Evolutionary conservation across 805 yeast species (phyloP).

Genomic region (Schwanniomyces occidentalis): DNA sequence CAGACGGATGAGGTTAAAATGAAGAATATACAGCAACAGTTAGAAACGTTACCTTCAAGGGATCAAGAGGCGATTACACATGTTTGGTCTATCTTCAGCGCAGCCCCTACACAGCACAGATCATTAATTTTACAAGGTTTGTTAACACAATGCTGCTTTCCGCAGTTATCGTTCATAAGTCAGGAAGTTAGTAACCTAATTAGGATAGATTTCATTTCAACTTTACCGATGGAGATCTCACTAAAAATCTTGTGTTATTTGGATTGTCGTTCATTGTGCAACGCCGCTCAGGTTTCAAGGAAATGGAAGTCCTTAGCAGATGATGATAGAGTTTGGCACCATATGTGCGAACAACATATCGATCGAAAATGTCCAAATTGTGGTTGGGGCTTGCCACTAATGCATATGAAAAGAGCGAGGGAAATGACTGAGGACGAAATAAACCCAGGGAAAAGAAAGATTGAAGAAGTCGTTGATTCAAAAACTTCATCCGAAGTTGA

Average conservation of each 20-base stretch:
- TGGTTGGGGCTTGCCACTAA: constrained; percentile 97
- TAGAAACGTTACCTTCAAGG: constrained; percentile 60
- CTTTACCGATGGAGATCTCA: constrained; percentile 83
- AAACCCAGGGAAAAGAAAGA: constrained; percentile 14
- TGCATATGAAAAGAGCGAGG: constrained; percentile 81
- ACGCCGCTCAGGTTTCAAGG: constrained; percentile 88
- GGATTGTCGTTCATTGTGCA: constrained; percentile 91
- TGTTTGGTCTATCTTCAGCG: constrained; percentile 81
- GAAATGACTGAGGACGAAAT: constrained; percentile 32
- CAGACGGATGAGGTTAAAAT: constrained; percentile 63
- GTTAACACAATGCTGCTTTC: constrained; percentile 89
- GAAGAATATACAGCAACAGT: constrained; percentile 57
- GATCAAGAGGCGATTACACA: constrained; percentile 79
- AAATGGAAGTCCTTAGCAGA: constrained; percentile 90
- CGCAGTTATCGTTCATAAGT: constrained; percentile 84
- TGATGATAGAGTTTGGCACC: constrained; percentile 97
- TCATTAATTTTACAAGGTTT: constrained; percentile 79
- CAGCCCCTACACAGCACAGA: constrained; percentile 70
- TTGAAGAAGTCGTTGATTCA: constrained; percentile 18
- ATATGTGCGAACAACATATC: constrained; percentile 97
- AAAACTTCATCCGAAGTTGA: constrained; percentile 8
- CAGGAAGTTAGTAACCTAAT: constrained; percentile 77
- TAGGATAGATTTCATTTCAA: constrained; percentile 83
- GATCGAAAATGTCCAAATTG: constrained; percentile 97
- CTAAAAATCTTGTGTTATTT: constrained; percentile 82